phyloP scores from a whole-genome alignment of 2,329 filamentous ascomycete species.

The Aspergillus tubingensis region DNA sequence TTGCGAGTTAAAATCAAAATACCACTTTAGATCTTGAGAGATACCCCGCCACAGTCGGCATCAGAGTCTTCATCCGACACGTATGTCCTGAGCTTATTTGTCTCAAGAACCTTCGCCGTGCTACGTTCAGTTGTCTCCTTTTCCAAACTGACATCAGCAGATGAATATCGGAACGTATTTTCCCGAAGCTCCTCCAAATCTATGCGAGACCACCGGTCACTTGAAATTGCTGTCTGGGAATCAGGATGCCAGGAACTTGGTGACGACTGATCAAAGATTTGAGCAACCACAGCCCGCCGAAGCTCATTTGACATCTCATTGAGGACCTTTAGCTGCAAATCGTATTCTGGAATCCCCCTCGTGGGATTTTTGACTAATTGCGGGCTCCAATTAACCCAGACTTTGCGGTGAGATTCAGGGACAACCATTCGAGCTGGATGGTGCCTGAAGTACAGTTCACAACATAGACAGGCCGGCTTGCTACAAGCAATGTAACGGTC shows the following conservation, averaged over 20 bases:
- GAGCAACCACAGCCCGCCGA: conserved; percentile 23
- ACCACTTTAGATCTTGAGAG: conserved; percentile 1
- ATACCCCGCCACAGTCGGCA: conserved; percentile 4
- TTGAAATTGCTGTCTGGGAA: conserved; percentile 10
- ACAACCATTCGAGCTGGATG: conserved; percentile 31
- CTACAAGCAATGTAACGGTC: conserved; percentile 55
- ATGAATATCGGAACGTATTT: neutral
- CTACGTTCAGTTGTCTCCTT: neutral
- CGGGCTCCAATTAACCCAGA: conserved; percentile 33
- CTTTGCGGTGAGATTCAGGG: conserved; percentile 30
- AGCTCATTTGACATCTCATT: conserved; percentile 30
- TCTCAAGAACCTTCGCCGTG: neutral
- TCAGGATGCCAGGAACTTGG: conserved; percentile 26
- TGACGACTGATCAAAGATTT: conserved; percentile 25
- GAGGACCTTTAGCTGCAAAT: conserved; percentile 24
- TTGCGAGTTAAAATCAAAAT: neutral
- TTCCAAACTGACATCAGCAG: neutral
- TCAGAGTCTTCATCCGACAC: conserved; percentile 10
- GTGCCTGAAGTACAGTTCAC: conserved; percentile 35
- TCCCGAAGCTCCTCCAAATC: neutral
- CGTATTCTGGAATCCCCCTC: conserved; percentile 13
- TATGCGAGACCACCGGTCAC: conserved; percentile 4
- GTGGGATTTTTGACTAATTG: conserved; percentile 20
- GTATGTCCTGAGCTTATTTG: neutral
- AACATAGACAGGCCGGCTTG: conserved; percentile 56